These are phyloP conservation scores for Arachis stenosperma DNA, from an alignment of 306 rosid species.

Conservation along the genomic window DNA sequence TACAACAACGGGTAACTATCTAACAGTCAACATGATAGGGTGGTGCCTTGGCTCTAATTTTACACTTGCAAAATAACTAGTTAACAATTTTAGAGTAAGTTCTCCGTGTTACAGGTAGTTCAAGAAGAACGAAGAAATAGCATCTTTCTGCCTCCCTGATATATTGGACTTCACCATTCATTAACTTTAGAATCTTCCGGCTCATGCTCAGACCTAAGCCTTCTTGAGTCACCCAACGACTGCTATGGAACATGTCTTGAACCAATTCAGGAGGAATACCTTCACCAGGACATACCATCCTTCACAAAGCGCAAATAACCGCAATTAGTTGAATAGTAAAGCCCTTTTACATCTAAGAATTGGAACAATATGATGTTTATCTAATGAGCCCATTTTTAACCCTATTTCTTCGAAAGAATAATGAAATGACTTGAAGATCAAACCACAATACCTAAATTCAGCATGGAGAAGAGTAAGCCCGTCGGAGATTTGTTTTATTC, in stretches of 20 bases:
- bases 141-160: constrained; percentile 93
- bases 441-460: constrained; percentile 80
- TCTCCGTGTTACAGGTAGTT: constrained; percentile 72
- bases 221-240: constrained; percentile 82
- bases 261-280: constrained; percentile 90
- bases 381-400: constrained; percentile 11
- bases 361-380: constrained; percentile 4
- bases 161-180: constrained; percentile 93
- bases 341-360: constrained; percentile 9
- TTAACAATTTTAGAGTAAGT: constrained; percentile 40
- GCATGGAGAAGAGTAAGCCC: constrained; percentile 62
- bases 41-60: constrained; percentile 28
- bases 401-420: neutral
- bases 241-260: constrained; percentile 93
- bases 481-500: constrained; percentile 67
- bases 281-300: constrained; percentile 96
- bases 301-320: constrained; percentile 37
- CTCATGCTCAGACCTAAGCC: constrained; percentile 96
- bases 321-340: constrained; percentile 12
- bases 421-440: constrained; percentile 26
- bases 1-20: constrained; percentile 29
- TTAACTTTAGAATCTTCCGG: constrained; percentile 84
- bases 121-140: constrained; percentile 76
- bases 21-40: constrained; percentile 40
- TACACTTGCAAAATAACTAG: constrained; percentile 43